Percentiles rank a stretch among this genome's conserved stretches.
Evolutionary conservation across 2,329 filamentous ascomycete genomes (phyloP).

Genomic region (Geosmithia putterillii): DNA sequence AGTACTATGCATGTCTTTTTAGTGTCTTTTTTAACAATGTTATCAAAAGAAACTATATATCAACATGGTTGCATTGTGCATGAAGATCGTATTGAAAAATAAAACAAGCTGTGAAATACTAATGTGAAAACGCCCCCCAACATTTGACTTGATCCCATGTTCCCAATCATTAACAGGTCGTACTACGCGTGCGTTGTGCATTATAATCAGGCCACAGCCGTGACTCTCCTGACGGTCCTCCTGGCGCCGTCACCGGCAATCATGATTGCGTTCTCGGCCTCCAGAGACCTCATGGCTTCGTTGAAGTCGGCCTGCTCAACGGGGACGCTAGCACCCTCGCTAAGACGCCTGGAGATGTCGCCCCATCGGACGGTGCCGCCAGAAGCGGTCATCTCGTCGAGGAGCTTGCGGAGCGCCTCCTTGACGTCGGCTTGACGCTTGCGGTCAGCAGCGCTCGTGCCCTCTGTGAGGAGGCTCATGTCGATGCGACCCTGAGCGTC

Average conservation of each 20-base stretch:
- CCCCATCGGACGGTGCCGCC: slow-evolving; percentile 60
- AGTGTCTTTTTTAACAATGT: too few species aligned
- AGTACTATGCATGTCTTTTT: too few species aligned
- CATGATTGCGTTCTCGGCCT: slow-evolving; percentile 74
- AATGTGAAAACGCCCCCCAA: too few species aligned
- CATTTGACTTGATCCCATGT: too few species aligned
- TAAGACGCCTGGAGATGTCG: slow-evolving; percentile 64
- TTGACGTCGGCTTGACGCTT: slow-evolving; percentile 76
- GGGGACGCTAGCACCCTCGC: slow-evolving; percentile 56
- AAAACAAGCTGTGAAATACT: too few species aligned
- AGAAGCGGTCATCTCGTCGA: slow-evolving; percentile 69
- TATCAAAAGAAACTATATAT: too few species aligned
- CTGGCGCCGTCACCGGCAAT: slow-evolving; percentile 75
- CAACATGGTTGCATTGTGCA: too few species aligned
- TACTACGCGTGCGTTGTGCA: background rate
- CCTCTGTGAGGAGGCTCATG: slow-evolving; percentile 90
- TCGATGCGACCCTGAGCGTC: slow-evolving; percentile 89
- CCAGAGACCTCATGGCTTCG: slow-evolving; percentile 66
- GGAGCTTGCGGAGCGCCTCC: slow-evolving; percentile 55
- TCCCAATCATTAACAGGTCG: background rate
- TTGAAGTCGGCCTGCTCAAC: slow-evolving; percentile 73
- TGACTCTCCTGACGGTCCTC: slow-evolving; percentile 69
- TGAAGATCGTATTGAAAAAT: too few species aligned
- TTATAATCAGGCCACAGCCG: slow-evolving; percentile 23
- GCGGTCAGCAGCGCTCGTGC: slow-evolving; percentile 80